phyloP scores from a whole-genome alignment of 1,139 yeast genomes.

The Kluyveromyces sp. region DNA sequence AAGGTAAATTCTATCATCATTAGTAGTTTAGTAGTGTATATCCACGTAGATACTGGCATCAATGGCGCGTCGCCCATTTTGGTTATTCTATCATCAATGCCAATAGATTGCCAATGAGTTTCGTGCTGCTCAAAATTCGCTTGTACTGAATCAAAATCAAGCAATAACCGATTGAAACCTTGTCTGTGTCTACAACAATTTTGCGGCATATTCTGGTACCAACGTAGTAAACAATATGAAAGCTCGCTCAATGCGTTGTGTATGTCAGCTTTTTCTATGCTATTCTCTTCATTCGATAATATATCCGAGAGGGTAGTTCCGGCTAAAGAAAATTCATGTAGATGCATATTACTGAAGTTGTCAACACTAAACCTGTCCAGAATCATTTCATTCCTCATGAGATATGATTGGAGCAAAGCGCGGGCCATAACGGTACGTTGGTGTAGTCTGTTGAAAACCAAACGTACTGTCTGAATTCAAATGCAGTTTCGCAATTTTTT shows the following conservation, averaged over 20 bases:
- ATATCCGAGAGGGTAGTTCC: conserved; percentile 16
- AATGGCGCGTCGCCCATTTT: conserved; percentile 24
- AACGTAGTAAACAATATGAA: conserved; percentile 42
- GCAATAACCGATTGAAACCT: conserved; percentile 45
- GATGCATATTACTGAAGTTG: conserved; percentile 28
- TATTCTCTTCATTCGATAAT: not conserved
- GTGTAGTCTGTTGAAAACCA: conserved; percentile 26
- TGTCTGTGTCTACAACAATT: conserved; percentile 84
- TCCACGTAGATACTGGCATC: conserved; percentile 60
- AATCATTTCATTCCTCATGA: conserved; percentile 51
- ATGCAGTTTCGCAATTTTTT: conserved; percentile 31
- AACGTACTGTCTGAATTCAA: conserved; percentile 29
- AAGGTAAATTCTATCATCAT: conserved; percentile 67
- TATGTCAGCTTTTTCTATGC: conserved; percentile 12
- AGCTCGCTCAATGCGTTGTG: conserved; percentile 17
- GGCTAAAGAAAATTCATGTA: conserved; percentile 30
- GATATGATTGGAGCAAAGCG: conserved; percentile 52
- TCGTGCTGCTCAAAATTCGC: conserved; percentile 55
- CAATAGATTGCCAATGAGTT: conserved; percentile 32
- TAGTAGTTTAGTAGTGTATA: conserved; percentile 55
- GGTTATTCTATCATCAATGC: conserved; percentile 17
- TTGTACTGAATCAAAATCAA: conserved; percentile 75
- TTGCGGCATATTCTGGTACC: conserved; percentile 51
- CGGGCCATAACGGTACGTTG: conserved; percentile 48
- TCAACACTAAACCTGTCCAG: conserved; percentile 32